Evolutionary conservation across 805 yeast species (phyloP), one percentile per base, ranked within the genome.

Genomic region (Debaryomyces prosopidis): DNA sequence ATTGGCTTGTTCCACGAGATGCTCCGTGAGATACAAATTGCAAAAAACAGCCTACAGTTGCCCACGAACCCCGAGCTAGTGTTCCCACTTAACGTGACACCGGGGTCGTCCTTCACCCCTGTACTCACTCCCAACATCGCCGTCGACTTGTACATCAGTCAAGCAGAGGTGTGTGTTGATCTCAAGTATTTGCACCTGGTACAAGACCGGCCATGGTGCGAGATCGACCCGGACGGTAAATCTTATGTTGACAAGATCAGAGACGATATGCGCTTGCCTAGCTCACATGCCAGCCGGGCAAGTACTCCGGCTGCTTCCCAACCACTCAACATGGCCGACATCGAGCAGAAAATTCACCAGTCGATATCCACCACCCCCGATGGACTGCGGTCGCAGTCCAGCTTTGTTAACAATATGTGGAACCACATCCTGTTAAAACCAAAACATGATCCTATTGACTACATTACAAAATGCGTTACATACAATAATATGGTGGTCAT

Each of bases 161-260:
- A 81, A 58, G 81, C 84, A 16, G 90, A 86, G 54, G 58, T 85
- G 3, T 72, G 84, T 18, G 62, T 84, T 5, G 90, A 85, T 43
- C 63, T 84, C 45, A 78, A 80, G 55, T 74, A 75, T 42, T 57
- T 85, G 31, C 68, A 65, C 28, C 63, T 63, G 17, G 74, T 85
- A 7, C 72, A 72, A 0, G 81, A 77, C 48, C 70, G 68, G 46
- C 91, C 91, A 1, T 86, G 91, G 91, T 66, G 77, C 47, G 65
- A 72, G 4, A 73, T 83, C 5, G 77, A 81, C 45, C 64, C 66
- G 6, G 43, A 55, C 2, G 81, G 81, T 0, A 68, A 70, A 42
- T 80, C 87, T 3, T 75, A 80, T 55, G 76, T 81, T 3, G 92
- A 86, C 60, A 66, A 65, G 20, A 66, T 85, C 20, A 66, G 84